Evolutionary conservation across 2,329 filamentous ascomycete species (phyloP).

Genomic region (Scedosporium minutisporum): DNA sequence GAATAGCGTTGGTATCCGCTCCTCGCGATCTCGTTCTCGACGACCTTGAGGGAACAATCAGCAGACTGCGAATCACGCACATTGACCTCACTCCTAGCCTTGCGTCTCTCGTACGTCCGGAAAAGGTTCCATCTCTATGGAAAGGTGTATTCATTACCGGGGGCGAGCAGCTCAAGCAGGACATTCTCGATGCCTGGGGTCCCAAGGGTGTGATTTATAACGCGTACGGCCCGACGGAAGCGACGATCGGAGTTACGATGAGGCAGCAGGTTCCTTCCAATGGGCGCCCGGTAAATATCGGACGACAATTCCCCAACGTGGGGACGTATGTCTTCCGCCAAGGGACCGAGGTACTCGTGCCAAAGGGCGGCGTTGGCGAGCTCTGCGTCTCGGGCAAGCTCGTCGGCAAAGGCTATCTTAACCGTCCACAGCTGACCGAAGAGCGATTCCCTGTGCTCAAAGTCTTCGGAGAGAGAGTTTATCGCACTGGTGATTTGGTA

Average conservation of each 20-base stretch:
- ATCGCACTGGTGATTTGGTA: constrained; percentile 83
- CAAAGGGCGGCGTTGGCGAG: constrained; percentile 74
- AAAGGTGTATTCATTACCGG: constrained; percentile 87
- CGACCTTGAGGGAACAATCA: constrained; percentile 66
- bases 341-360: constrained; percentile 58
- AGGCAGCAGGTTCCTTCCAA: constrained; percentile 69
- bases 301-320: constrained; percentile 77
- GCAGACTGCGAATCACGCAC: constrained; percentile 67
- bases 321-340: constrained; percentile 70
- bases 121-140: constrained; percentile 71
- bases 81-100: constrained; percentile 87
- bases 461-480: constrained; percentile 52
- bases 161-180: constrained; percentile 78
- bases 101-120: constrained; percentile 66
- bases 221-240: constrained; percentile 84
- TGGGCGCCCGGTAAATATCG: constrained; percentile 81
- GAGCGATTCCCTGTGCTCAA: constrained; percentile 64
- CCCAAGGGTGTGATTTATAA: constrained; percentile 76
- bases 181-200: constrained; percentile 82
- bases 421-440: constrained; percentile 64
- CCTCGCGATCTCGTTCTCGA: constrained; percentile 79
- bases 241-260: constrained; percentile 88
- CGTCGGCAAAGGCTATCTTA: constrained; percentile 83
- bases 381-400: constrained; percentile 80
- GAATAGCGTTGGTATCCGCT: constrained; percentile 73